These are phyloP conservation scores for Hygrocybe punicea DNA, from an alignment of 768 basidiomycete genomes.

Conservation along the genomic window DNA sequence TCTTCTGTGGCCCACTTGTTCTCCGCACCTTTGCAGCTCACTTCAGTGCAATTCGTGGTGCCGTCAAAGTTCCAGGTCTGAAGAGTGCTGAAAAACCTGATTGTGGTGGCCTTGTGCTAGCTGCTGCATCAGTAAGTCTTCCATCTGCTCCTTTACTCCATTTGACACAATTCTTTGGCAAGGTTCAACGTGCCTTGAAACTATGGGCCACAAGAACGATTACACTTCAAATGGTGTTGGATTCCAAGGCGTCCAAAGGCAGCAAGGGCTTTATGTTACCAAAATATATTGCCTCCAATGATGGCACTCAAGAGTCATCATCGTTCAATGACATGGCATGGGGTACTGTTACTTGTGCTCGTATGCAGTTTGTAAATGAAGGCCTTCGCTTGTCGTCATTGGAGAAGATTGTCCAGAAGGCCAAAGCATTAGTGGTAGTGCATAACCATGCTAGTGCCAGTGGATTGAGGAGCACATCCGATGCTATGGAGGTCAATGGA, in stretches of 20 bases:
- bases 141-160: background rate
- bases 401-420: background rate
- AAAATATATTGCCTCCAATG: background rate
- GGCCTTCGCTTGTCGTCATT: background rate
- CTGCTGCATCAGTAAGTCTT: background rate
- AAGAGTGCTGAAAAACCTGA: background rate
- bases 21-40: background rate
- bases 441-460: background rate
- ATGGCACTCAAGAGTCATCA: background rate
- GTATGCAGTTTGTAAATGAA: background rate
- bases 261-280: background rate
- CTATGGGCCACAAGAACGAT: background rate
- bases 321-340: background rate
- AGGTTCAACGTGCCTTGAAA: background rate
- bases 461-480: background rate
- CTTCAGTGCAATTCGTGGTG: background rate
- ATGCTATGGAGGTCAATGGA: background rate
- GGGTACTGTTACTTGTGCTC: background rate
- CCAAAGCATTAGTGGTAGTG: background rate
- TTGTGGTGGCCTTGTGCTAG: background rate
- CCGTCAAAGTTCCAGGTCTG: background rate
- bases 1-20: slow-evolving; percentile 1
- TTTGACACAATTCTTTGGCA: background rate
- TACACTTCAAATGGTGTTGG: background rate
- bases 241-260: background rate